These are phyloP conservation scores for Clarireedia sp. DNA, from an alignment of 2,329 filamentous ascomycete genomes.

Conservation along the genomic window DNA sequence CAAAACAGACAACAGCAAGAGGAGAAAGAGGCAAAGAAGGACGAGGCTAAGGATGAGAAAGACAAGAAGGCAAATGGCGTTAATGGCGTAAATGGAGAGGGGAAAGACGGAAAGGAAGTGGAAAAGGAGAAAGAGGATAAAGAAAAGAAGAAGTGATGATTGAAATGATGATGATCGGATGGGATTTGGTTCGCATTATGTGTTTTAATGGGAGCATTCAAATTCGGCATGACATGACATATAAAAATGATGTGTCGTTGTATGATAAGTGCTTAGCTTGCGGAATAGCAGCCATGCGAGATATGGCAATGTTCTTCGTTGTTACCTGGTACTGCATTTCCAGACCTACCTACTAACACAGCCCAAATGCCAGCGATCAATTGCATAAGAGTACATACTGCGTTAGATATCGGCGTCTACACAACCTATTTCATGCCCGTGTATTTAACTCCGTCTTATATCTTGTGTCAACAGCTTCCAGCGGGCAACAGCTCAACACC, in stretches of 20 bases:
- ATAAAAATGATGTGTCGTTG: constrained; percentile 24
- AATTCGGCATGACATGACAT: constrained; percentile 17
- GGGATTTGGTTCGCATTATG: constrained; percentile 19
- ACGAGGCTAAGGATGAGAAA: constrained; percentile 50
- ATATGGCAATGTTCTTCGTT: not conserved
- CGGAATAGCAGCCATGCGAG: constrained; percentile 11
- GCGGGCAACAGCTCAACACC: too few relatives aligned
- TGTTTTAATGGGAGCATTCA: constrained; percentile 20
- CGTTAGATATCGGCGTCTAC: too few relatives aligned
- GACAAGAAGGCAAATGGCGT: constrained; percentile 53
- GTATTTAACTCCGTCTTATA: too few relatives aligned
- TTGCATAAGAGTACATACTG: too few relatives aligned
- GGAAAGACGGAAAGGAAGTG: constrained; percentile 41
- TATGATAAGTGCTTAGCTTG: constrained; percentile 30
- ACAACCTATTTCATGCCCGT: too few relatives aligned
- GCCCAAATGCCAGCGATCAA: too few relatives aligned
- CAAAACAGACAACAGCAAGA: constrained; percentile 97
- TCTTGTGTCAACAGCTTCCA: too few relatives aligned
- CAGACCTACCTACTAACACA: not conserved
- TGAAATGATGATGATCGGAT: constrained; percentile 6
- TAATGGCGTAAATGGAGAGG: constrained; percentile 46
- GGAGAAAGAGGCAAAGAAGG: constrained; percentile 80
- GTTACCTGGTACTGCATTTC: too few relatives aligned
- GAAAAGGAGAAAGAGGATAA: constrained; percentile 49
- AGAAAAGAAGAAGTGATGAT: constrained; percentile 38